Evolutionary conservation across 768 basidiomycete species (phyloP).

Genomic region (Psilocybe tampanensis): DNA sequence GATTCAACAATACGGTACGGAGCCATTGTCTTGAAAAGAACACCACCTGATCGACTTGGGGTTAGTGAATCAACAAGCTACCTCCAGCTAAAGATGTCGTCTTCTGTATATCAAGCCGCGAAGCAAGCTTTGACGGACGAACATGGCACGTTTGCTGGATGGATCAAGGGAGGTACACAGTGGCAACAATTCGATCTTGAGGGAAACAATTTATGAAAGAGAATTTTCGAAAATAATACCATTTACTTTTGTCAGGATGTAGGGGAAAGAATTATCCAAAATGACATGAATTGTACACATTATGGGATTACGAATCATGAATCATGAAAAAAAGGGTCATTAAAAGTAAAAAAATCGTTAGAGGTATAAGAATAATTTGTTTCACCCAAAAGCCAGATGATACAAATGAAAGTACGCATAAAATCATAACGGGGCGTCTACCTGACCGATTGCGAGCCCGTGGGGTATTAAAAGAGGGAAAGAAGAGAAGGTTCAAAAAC

Average conservation of each 20-base stretch:
- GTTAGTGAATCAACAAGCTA: conserved; percentile 40
- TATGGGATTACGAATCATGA: neutral
- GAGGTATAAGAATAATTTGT: neutral
- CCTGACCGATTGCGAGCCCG: neutral
- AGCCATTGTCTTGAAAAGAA: neutral
- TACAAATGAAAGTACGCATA: conserved; percentile 7
- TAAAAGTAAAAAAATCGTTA: neutral
- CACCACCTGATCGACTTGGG: neutral
- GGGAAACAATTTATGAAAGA: conserved; percentile 9
- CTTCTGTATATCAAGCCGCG: conserved; percentile 49
- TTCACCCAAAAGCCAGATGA: neutral
- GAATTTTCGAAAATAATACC: neutral
- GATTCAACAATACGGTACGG: neutral
- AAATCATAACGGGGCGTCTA: neutral
- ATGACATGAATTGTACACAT: neutral
- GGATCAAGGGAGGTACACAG: conserved; percentile 55
- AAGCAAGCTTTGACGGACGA: conserved; percentile 49
- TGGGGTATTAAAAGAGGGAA: neutral
- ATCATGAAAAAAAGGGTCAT: neutral
- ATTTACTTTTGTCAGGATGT: conserved; percentile 3
- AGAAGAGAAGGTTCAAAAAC: neutral
- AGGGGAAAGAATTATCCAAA: neutral
- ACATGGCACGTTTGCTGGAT: conserved; percentile 57
- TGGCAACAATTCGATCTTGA: conserved; percentile 53
- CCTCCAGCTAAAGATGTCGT: conserved; percentile 41